Base-by-base conservation (phyloP, 805 yeast species). In the Suhomyces kilbournensis region DNA sequence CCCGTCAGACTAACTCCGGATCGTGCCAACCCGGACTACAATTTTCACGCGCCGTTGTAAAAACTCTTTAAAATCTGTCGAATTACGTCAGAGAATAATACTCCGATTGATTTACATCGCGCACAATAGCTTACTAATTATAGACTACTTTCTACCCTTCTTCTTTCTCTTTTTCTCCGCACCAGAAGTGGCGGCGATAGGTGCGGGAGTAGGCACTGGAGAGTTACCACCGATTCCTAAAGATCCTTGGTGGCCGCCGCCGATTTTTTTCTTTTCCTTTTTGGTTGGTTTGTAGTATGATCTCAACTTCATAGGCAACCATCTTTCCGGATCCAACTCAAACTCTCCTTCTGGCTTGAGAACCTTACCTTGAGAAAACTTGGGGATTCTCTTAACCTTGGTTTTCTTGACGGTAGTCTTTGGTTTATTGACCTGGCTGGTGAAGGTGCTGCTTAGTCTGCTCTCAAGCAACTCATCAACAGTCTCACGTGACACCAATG, bases 281-380 rank as follows among this genome's bases (percentile, higher is more conserved):
- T 83, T 84, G 64, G 88, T 86, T 12, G 96, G 89, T 68, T 83
- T 89, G 72, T 87, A 91, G 60, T 85, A 82, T 6, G 91, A 80
- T 67, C 98, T 82, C 65, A 92, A 96, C 65, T 84, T 87, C 78
- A 88, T 61, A 20, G 97, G 96, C 48, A 93, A 69, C 98, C 98
- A 92, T 71, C 97, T 85, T 68, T 92, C 97, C 57, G 63, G 47
- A 69, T 84, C 70, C 56, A 81, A 59, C 39, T 47, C 52, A 12
- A 67, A 50, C 42, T 67, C 63, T 3, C 60, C 60, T 22, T 54
- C 57, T 5, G 69, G 66, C 49, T 66, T 67, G 19, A 65, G 17
- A 15, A 64, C 62, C 53, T 72, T 72, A 47, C 45, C 50, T 3
- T 66, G 48, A 20, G 71, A 60, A 50, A 69, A 69, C 50, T 64